These are phyloP conservation scores for Xylaria cubensis DNA, from an alignment of 495 filamentous ascomycete species.

Conservation along the genomic window DNA sequence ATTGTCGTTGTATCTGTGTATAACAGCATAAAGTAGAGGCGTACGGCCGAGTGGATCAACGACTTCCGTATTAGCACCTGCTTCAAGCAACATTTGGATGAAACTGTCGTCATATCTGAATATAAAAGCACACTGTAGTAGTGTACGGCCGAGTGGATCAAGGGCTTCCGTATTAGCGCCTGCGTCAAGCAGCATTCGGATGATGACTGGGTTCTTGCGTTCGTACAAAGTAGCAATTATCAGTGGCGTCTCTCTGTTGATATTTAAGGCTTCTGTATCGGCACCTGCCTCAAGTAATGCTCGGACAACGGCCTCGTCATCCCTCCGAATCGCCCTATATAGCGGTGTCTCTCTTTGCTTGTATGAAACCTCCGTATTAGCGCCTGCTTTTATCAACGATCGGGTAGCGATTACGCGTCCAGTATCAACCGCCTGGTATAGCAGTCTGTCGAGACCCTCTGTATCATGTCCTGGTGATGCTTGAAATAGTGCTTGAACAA, in stretches of 20 bases:
- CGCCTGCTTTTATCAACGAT: not conserved
- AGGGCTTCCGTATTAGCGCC: not conserved
- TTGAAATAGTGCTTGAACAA: not conserved
- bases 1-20: no score
- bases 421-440: not conserved
- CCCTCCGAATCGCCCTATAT: not conserved
- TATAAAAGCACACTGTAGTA: no score
- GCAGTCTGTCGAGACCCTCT: not conserved
- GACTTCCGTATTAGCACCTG: not conserved
- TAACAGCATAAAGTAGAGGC: no score
- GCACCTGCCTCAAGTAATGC: not conserved
- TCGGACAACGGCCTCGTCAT: not conserved
- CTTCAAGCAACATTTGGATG: not conserved
- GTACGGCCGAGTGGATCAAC: no score
- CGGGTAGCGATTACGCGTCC: not conserved
- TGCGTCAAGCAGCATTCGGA: not conserved
- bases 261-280: not conserved
- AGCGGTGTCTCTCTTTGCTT: not conserved
- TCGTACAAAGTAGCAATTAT: not conserved
- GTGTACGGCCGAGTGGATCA: no score
- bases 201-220: no score
- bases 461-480: no score
- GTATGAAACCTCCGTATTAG: not conserved
- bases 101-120: no score
- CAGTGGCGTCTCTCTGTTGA: not conserved